Base-by-base conservation (phyloP, 768 basidiomycete species). In the Lactifluus piperatus region DNA sequence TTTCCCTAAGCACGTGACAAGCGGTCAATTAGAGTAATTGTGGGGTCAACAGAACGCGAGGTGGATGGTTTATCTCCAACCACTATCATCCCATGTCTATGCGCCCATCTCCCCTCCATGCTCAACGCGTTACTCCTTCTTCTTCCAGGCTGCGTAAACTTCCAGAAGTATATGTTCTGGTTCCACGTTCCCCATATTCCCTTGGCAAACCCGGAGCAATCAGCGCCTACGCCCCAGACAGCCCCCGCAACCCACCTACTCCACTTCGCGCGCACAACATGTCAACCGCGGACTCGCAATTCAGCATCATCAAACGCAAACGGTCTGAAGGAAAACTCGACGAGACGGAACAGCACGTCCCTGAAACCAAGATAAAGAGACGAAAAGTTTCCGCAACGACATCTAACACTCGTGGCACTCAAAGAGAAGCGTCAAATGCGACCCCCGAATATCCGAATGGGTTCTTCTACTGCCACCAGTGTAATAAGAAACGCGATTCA, bases 391-490 rank as follows among this genome's bases (percentile, higher is more conserved):
- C 68, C 68, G 66, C 68, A 58, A 69, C 72, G 72, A 64, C 72
- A 74, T 53, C 65, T 62, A 64, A 56, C 58, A 39, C 54, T 67
- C 65, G 68, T 32, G 24, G 13, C 16, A 48, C 41, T 36, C 34
- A 16, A 13, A 45, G 44, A 0, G 54, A 24, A 14, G n/a, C 24
- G 29, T 52, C 59, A 45, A 62, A 66, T 57, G 49, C 54, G 22
- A 64, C 63, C 11, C 57, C 72, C 20, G 71, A 73, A 39, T 69
- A 64, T 57, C 74, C 75, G 36, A 71, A 71, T 27, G 78, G 65
- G 66, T 76, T 68, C 49, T 70, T 81, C 51, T 80, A 83, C 63
- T 90, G 88, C 63, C 88, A 88, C 68, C 87, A 88, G 66, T 88
- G 88, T 70, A 76, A 75, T 62, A 79, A 77, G 67, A 86, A 84